Evolutionary conservation across 192 early-diverging fungal species (phyloP).

Genomic region (Coemansia sp.): DNA sequence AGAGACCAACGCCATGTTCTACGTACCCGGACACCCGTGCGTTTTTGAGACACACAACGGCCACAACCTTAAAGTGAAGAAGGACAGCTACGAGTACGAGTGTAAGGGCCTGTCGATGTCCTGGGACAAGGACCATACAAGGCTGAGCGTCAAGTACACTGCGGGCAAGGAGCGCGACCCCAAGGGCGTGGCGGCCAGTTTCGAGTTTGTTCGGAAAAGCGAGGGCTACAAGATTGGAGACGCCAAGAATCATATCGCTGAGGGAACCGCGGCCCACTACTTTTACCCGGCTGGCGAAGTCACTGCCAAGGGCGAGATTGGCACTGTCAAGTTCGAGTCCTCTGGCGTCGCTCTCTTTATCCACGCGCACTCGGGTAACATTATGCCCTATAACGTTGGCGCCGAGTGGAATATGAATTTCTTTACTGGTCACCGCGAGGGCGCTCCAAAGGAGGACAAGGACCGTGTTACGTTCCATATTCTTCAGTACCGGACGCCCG

Average conservation of each 20-base stretch:
- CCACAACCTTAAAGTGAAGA: slow-evolving; percentile 67
- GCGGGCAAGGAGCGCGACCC: slow-evolving; percentile 56
- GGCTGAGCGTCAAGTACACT: slow-evolving; percentile 45
- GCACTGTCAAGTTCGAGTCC: slow-evolving; percentile 64
- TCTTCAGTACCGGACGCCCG: slow-evolving; percentile 79
- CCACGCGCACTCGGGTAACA: slow-evolving; percentile 78
- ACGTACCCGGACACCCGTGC: slow-evolving; percentile 60
- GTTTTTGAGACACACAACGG: slow-evolving; percentile 74
- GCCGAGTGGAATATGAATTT: slow-evolving; percentile 84
- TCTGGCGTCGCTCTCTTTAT: slow-evolving; percentile 73
- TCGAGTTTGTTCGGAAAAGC: slow-evolving; percentile 67
- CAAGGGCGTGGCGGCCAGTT: slow-evolving; percentile 64
- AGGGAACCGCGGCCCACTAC: slow-evolving; percentile 65
- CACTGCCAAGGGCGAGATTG: slow-evolving; percentile 68
- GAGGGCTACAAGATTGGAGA: slow-evolving; percentile 81
- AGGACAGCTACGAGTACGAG: slow-evolving; percentile 70
- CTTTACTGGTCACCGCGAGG: slow-evolving; percentile 67
- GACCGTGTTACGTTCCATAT: slow-evolving; percentile 45
- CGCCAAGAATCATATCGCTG: slow-evolving; percentile 74
- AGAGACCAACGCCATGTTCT: slow-evolving; percentile 75
- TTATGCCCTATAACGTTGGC: slow-evolving; percentile 81
- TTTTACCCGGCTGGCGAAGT: slow-evolving; percentile 81
- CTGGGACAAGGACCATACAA: slow-evolving; percentile 49
- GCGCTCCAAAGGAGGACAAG: slow-evolving; percentile 59
- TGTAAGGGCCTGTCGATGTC: slow-evolving; percentile 76